Conservation (phyloP, 2,329 filamentous ascomycete genomes). For the Aspergillus ustus region DNA sequence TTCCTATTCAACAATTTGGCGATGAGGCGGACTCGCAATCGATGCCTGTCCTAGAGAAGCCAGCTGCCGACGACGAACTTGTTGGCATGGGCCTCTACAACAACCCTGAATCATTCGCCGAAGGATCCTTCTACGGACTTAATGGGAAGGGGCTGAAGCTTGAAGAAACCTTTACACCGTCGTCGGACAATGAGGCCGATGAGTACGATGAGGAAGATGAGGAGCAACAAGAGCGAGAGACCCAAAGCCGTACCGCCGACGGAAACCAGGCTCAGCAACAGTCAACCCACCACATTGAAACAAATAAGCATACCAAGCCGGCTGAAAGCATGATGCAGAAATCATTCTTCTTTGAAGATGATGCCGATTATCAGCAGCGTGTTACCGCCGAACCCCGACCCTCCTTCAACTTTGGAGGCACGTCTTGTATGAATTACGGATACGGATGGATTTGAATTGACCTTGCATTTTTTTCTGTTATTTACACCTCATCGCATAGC, state of each 20-base stretch:
- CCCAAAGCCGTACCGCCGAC: conserved; percentile 14
- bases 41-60: conserved; percentile 57
- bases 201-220: conserved; percentile 64
- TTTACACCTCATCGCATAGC: conserved; percentile 37
- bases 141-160: conserved; percentile 76
- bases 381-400: conserved; percentile 30
- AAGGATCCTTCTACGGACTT: conserved; percentile 61
- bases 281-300: conserved; percentile 21
- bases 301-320: conserved; percentile 32
- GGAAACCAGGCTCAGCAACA: conserved; percentile 17
- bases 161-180: conserved; percentile 74
- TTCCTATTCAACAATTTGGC: conserved; percentile 42
- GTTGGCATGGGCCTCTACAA: conserved; percentile 86
- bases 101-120: conserved; percentile 64
- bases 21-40: conserved; percentile 28
- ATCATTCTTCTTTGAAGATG: conserved; percentile 41
- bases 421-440: conserved; percentile 40
- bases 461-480: conserved; percentile 14
- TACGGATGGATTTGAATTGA: conserved; percentile 39
- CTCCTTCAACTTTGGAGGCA: conserved; percentile 31
- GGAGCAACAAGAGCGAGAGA: conserved; percentile 41
- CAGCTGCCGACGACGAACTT: conserved; percentile 69
- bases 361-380: conserved; percentile 33
- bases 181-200: conserved; percentile 61
- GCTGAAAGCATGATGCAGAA: conserved; percentile 34